Evolutionary conservation across 768 basidiomycete species (phyloP), one percentile per base, ranked within the genome.

Genomic region (Boletus speciosus): DNA sequence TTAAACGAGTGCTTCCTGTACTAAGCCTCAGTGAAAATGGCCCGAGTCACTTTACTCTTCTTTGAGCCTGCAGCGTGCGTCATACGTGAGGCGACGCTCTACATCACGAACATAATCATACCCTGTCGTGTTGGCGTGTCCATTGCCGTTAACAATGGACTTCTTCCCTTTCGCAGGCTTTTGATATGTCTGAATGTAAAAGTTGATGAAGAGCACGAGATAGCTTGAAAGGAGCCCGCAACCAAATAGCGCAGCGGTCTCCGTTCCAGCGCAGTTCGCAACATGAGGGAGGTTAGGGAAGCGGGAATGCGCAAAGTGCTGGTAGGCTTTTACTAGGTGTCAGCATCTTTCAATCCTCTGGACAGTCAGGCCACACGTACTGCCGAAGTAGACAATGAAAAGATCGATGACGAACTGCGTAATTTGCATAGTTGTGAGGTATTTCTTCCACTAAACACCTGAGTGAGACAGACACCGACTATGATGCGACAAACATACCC

Each of bases 401-500:
- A 99, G 75, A 74, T 99, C 96, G 66, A 98, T 85, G 58, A 98
- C 73, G 70, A 98, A 99, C 74, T 99, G 97, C 23, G 80, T 80
- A 64, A 99, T 99, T 76, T 99, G 97, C 87, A 99, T 88, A 25
- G 81, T 84, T 38, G 97, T 99, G 57, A 98, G 73, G 73, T 99
- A 94, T 73, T 94, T 94, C 79, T 99, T 99, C 97, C 97, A 99
- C 96, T 95, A 23, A 45, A 21, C 9, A 38, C 12, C 15, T 25
- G 6, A 2, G 35, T 62, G 47, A 59, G 54, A 51, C 9, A 41
- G 37, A 40, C 21, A 10, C 19, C 1, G 19, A 37, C 32, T n/a
- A 47, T 21, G n/a, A 29, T 11, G 47, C 11, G 21, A 42, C 4
- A 1, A 19, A 69, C 79, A 49, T 73, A 94, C 93, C 94, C 97